A percentile compares a stretch with the other conserved stretches of the same genome.
phyloP scores from a whole-genome alignment of 192 early-diverging fungal genomes.

The Coemansia sp. region DNA sequence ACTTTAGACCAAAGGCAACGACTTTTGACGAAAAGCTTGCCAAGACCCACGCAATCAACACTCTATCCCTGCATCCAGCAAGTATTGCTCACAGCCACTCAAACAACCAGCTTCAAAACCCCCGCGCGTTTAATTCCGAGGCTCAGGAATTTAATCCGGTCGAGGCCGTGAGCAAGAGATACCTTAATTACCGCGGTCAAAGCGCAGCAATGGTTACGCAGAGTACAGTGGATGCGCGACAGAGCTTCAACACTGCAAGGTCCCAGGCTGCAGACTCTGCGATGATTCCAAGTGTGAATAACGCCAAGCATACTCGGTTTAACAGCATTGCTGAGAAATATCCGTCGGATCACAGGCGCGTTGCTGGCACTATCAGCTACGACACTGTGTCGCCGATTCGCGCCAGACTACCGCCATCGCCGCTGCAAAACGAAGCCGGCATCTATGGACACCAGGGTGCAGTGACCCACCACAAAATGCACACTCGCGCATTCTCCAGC shows the following conservation, averaged over 20 bases:
- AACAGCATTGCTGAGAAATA: not conserved
- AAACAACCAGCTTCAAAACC: not conserved
- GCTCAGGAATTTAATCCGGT: constrained; percentile 5
- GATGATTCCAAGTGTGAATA: not conserved
- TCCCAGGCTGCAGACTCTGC: not conserved
- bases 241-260: not conserved
- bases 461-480: not conserved
- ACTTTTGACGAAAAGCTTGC: not conserved
- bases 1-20: constrained; percentile 11
- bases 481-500: not conserved
- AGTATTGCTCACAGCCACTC: not conserved
- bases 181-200: constrained; percentile 12
- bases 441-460: not conserved
- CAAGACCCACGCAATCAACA: not conserved
- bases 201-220: not conserved
- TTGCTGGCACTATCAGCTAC: constrained; percentile 4
- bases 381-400: constrained; percentile 1
- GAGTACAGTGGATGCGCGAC: not conserved
- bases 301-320: not conserved
- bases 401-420: constrained; percentile 1
- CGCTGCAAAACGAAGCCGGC: not conserved
- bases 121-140: not conserved
- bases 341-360: not conserved
- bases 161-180: constrained; percentile 4
- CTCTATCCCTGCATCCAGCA: constrained; percentile 1